Percentiles rank a stretch among this genome's conserved stretches.
Evolutionary conservation across 2,329 filamentous ascomycete genomes (phyloP).

Genomic region (Fusarium anthophilum): DNA sequence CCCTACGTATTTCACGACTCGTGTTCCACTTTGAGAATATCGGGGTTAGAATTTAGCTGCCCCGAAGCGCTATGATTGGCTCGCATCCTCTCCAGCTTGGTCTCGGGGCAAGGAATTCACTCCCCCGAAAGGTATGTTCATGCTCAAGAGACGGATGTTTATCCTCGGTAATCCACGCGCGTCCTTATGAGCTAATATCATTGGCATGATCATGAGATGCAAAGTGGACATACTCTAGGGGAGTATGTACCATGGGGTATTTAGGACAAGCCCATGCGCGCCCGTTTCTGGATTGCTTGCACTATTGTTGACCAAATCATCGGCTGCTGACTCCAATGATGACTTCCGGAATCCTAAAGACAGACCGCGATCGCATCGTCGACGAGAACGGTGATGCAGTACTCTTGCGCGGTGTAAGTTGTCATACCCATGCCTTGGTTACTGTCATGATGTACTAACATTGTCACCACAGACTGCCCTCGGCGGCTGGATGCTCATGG

Average conservation of each 20-base stretch:
- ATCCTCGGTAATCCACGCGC: background rate
- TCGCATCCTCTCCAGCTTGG: fast-evolving
- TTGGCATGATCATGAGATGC: background rate
- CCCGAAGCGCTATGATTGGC: background rate
- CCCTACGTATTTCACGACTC: background rate
- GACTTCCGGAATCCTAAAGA: slow-evolving; percentile 37
- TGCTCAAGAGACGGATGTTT: background rate
- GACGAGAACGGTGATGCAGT: slow-evolving; percentile 55
- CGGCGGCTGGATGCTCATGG: slow-evolving; percentile 55
- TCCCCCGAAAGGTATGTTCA: background rate
- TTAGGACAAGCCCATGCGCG: background rate
- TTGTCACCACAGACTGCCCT: slow-evolving; percentile 26
- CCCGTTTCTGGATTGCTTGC: background rate
- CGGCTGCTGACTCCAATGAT: background rate
- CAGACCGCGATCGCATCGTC: slow-evolving; percentile 50
- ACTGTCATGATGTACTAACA: background rate
- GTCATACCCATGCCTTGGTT: fast-evolving
- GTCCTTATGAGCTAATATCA: background rate
- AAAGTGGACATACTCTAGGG: fast-evolving
- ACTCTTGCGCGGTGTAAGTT: slow-evolving; percentile 50
- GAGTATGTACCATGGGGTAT: background rate
- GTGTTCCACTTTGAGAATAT: background rate
- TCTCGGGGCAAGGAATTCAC: background rate
- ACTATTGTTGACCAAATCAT: background rate
- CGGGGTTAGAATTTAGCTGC: background rate